Evolutionary conservation across 306 rosid species (phyloP), one percentile per base, ranked within the genome.

Genomic region (Ammopiptanthus mongolicus): DNA sequence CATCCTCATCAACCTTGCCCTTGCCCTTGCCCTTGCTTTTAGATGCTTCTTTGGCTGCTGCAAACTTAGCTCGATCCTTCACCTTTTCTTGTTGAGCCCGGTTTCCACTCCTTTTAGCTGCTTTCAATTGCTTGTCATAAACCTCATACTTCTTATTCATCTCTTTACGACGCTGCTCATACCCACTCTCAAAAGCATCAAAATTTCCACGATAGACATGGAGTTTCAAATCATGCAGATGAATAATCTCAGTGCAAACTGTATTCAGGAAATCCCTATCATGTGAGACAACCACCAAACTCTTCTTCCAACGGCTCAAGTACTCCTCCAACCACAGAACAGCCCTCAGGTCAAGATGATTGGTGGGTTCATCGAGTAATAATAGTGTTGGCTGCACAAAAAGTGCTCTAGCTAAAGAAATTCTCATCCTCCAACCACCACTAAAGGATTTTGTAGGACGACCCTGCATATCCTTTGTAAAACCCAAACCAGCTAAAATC

Each of bases 301-400:
- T 84, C 84, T 91, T 88, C 82, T 91, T 88, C 90, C 97, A 87
- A 53, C 90, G 86, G 71, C 92, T 87, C 81, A 89, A 71, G 77
- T 89, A 91, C 87, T 88, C 96, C 75, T 87, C 91, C 72, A 91
- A 83, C 92, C 94, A 87, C 62, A 91, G 91, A 82, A 91, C 94
- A 28, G 92, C 92, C 74, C 92, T 87, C 62, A 91, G 82, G 86
- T 89, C 94, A 23, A 89, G 90, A 83, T 88, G 91, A 69, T 86
- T 88, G 15, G 89, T 88, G 61, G 89, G 93, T 75, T 89, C 91
- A 81, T 89, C 94, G 15, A 91, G 88, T 66, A 91, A 74, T 36
- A 91, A 72, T 44, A 89, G 89, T 10, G 94, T 91, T 47, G 91
- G 91, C 64, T 91, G 92, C 52, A 84, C 91, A 68, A 91, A 91